Conservation (phyloP, 2,329 filamentous ascomycete genomes). For the Cadophora malorum region DNA sequence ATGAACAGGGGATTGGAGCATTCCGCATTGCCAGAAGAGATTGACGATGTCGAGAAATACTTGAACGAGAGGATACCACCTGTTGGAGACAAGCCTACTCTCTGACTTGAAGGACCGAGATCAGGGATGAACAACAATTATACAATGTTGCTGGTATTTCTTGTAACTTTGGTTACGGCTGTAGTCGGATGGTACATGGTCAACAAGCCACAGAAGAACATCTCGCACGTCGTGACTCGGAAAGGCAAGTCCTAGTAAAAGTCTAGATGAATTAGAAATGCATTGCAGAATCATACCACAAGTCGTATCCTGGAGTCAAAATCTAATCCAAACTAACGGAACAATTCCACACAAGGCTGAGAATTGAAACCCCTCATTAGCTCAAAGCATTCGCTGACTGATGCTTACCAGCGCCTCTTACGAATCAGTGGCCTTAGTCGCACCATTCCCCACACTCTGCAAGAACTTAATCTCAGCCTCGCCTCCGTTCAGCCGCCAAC, state of each 20-base stretch:
- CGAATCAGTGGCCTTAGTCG: constrained; percentile 3
- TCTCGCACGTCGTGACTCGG: not conserved
- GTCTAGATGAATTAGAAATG: not conserved
- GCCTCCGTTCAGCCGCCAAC: not conserved
- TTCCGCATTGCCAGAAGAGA: constrained; percentile 77
- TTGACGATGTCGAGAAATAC: constrained; percentile 78
- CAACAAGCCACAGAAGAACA: constrained; percentile 7
- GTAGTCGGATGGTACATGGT: constrained; percentile 21
- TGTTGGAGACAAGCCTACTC: constrained; percentile 45
- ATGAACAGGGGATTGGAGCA: constrained; percentile 70
- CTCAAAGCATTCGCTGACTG: not conserved
- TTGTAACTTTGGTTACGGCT: constrained; percentile 17
- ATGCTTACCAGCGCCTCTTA: constrained; percentile 14
- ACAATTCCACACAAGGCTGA: constrained; percentile 4
- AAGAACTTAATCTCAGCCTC: constrained; percentile 4
- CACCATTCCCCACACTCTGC: not conserved
- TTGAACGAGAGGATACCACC: constrained; percentile 55
- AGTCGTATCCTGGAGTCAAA: not conserved
- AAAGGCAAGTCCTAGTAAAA: not conserved
- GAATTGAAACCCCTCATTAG: not conserved
- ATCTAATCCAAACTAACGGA: not conserved
- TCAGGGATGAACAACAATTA: not conserved
- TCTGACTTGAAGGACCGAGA: constrained; percentile 22
- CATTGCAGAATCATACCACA: not conserved
- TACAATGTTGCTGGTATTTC: constrained; percentile 16